Base-by-base conservation (phyloP, 257 asterid genomes). In the Primulina eburnea region DNA sequence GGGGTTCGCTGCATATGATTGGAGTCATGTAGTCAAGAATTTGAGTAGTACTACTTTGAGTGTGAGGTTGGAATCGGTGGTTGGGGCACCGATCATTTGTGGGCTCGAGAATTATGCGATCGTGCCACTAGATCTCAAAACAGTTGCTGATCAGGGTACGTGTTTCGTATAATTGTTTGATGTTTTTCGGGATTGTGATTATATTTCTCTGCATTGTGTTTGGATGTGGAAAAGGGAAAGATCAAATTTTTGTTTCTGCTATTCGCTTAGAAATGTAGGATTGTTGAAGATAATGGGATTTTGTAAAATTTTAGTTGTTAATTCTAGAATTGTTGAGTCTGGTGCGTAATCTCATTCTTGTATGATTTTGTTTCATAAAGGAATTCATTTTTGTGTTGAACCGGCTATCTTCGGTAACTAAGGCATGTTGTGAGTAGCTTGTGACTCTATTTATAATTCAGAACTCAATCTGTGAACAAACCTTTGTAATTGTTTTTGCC, bases 71-170 rank as follows among this genome's bases (percentile, higher is more conserved):
- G 85, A 80, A 40, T 75, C 99, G 0, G 87, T 94, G 37, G 85
- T 80, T 10, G 96, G 97, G 0, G 72, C 84, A 1, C 99, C 98
- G 0, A 62, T 89, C 26, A 88, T 94, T 62, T 94, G 98, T 68
- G 99, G 98, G 28, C 83, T 94, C 4, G 99, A 94, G 83, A 94
- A 92, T 82, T 94, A 94, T 59, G 99, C 99, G 0, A 85, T 94
- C 75, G 91, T 91, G 37, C 99, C 96, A 0, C 71, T 83, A 72
- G 98, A 88, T 85, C 86, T 85, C 69, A 81, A 74, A 75, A 94
- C 99, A 58, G 72, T 82, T 53, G 90, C 92, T 62, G 89, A 83
- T 65, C 98, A 94, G 76, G 98, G 99, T 86, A 71, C 18, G 78
- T 50, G 28, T n/a, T 10, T 26, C 32, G 8, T 47, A 5, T 18